Evolutionary conservation across 805 yeast genomes (phyloP), one percentile per base, ranked within the genome.

Genomic region (Hanseniaspora meyeri): DNA sequence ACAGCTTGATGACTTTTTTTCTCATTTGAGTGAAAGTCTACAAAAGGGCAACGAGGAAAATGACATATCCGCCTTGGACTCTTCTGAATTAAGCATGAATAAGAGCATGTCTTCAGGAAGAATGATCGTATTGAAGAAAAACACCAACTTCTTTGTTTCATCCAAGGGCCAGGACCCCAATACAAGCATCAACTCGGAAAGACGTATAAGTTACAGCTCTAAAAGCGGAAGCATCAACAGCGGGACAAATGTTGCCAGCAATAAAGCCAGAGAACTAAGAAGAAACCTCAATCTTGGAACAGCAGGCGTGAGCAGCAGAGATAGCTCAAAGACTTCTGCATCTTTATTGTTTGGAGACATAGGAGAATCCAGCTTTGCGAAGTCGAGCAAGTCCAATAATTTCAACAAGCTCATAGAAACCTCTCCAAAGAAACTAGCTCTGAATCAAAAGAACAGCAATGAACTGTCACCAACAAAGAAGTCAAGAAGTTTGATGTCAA

Each of bases 371-470:
- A 53, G 57, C 31, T 38, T 46, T 8, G 20, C 29, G 14, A 45
- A 46, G n/a, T 53, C 57, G 3, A 53, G 29, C 20, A 49, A 49
- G 10, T 38, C 46, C 1, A 27, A 20, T 29, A 53, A 53, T 17
- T 53, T 53, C 12, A 53, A 53, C 31, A 53, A 53, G 32, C 17
- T 53, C 11, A 53, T 53, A 12, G 57, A 53, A 24, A 53, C 51
- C 3, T 53, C 57, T 6, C 57, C 57, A 4, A 53, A 53, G 42
- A 53, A 53, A 19, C 19, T 53, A 20, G 49, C 39, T n/a, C 11
- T 53, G 42, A 16, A 24, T 4, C 56, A 52, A 31, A 48, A 27
- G 9, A 38, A 24, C 9, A 27, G 27, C 20, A 36, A 16, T 24
- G 40, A 37, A 3, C 16, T 4, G 24, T 36, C 37, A 2, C 34